Percentiles rank a stretch among this genome's conserved stretches.
These are phyloP conservation scores for Theileria equi DNA, from an alignment of 169 alveolate genomes.

Conservation along the genomic window DNA sequence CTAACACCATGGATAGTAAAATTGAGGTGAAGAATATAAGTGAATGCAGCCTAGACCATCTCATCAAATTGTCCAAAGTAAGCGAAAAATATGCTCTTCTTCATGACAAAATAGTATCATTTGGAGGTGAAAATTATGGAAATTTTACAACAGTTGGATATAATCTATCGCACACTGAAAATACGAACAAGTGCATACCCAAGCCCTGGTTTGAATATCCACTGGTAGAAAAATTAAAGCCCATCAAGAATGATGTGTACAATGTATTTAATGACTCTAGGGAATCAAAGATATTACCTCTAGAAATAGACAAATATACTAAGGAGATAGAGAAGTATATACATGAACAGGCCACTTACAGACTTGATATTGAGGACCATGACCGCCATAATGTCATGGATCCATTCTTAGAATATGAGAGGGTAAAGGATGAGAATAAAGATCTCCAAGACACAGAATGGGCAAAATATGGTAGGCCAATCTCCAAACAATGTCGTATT, in stretches of 20 bases:
- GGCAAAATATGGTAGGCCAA: constrained; percentile 55
- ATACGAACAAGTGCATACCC: neutral
- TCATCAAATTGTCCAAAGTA: constrained; percentile 31
- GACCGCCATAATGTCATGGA: constrained; percentile 32
- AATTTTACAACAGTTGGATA: neutral
- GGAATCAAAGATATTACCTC: no score
- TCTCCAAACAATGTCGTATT: neutral
- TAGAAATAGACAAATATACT: neutral
- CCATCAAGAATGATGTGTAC: neutral
- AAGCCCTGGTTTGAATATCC: constrained; percentile 57
- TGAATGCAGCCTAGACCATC: constrained; percentile 30
- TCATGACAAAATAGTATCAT: neutral
- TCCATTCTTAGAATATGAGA: constrained; percentile 32
- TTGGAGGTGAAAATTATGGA: neutral
- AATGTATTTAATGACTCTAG: no score
- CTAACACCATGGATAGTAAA: no score
- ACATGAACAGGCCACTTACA: constrained; percentile 16
- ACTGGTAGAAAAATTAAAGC: constrained; percentile 7
- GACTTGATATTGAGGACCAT: constrained; percentile 10
- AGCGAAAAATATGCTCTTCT: constrained; percentile 36
- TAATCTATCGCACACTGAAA: neutral
- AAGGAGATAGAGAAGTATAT: neutral
- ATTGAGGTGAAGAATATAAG: constrained; percentile 18
- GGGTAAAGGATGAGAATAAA: constrained; percentile 17
- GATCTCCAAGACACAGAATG: constrained; percentile 13